Evolutionary conservation across 768 basidiomycete species (phyloP).

Genomic region (Phaeotremella skinneri): DNA sequence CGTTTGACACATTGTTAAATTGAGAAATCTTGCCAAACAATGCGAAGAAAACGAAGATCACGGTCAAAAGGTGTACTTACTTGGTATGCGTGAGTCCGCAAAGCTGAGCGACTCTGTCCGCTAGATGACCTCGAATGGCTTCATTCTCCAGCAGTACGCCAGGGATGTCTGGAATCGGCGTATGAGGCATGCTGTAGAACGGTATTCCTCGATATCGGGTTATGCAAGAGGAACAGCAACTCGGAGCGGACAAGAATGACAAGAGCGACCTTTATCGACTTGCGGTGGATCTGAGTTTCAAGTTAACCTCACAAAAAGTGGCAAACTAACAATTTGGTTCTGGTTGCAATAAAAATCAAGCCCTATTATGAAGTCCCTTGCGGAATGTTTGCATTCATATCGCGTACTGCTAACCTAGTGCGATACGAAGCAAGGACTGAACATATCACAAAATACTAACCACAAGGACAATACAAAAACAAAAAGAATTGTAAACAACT

Average conservation of each 20-base stretch:
- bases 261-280: no score
- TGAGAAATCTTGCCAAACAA: not conserved
- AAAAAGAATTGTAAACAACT: slow-evolving; percentile 5
- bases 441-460: not conserved
- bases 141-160: slow-evolving; percentile 31
- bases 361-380: no score
- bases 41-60: not conserved
- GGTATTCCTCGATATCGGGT: not conserved
- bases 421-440: not conserved
- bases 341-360: no score
- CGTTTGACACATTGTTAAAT: no score
- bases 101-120: slow-evolving; percentile 30
- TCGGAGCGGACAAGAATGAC: no score
- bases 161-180: slow-evolving; percentile 44
- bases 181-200: slow-evolving; percentile 16
- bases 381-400: no score
- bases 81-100: slow-evolving; percentile 27
- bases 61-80: not conserved
- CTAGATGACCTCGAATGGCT: slow-evolving; percentile 25
- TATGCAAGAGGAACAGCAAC: not conserved
- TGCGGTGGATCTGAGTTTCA: no score
- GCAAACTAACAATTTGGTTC: no score
- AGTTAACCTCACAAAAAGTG: no score
- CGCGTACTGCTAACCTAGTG: no score
- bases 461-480: not conserved